Evolutionary conservation across 179 eudicot species (phyloP).

Genomic region (Silene vulgaris): DNA sequence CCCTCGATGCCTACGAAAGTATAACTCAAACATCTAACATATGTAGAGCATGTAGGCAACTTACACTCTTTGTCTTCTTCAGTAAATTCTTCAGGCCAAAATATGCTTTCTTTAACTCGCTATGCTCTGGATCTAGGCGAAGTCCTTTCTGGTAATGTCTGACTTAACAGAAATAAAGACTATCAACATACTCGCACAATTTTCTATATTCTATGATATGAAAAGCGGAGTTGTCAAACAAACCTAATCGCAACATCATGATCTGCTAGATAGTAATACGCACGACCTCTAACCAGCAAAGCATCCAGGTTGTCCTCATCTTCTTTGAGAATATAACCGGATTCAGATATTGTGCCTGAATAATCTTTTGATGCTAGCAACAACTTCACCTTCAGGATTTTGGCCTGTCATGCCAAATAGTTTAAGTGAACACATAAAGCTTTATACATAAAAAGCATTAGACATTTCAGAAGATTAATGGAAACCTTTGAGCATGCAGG

Average conservation of each 20-base stretch:
- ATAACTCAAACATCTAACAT: not conserved
- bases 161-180: constrained; percentile 20
- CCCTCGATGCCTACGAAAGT: not conserved
- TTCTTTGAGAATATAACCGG: constrained; percentile 79
- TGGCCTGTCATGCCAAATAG: constrained; percentile 50
- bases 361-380: constrained; percentile 66
- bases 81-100: constrained; percentile 82
- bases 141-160: constrained; percentile 97
- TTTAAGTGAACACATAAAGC: not conserved
- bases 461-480: not conserved
- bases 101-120: constrained; percentile 85
- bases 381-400: constrained; percentile 63
- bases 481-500: constrained; percentile 69
- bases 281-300: constrained; percentile 79
- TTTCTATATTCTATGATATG: not conserved
- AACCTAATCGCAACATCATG: constrained; percentile 87
- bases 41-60: constrained; percentile 1
- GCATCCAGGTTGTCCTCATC: constrained; percentile 82
- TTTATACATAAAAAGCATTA: not conserved
- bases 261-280: constrained; percentile 84
- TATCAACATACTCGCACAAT: not conserved
- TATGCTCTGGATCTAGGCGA: constrained; percentile 85
- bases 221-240: constrained; percentile 15
- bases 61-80: constrained; percentile 81
- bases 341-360: constrained; percentile 63